Evolutionary conservation across 345 rosid species (phyloP).

Genomic region (Cardamine chenopodiifolia): DNA sequence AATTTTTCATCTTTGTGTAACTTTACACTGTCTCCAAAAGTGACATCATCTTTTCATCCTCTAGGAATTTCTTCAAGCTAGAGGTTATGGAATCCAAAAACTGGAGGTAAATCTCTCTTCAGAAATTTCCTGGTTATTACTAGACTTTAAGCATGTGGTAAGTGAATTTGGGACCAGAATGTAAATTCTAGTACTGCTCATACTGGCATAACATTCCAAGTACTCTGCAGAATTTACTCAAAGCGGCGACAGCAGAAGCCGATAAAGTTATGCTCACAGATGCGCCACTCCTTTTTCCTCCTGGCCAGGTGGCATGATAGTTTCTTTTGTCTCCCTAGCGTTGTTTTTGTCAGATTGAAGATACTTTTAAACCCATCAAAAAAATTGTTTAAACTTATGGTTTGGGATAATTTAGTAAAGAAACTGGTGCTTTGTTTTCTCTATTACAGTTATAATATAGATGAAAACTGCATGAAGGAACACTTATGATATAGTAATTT

Average conservation of each 20-base stretch:
- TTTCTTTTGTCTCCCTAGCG: conserved; percentile 3
- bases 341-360: background rate
- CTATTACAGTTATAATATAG: background rate
- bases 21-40: background rate
- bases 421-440: background rate
- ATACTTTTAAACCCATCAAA: background rate
- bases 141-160: background rate
- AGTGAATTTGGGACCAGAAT: background rate
- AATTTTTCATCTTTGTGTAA: conserved; percentile 9
- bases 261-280: conserved; percentile 92
- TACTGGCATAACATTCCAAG: conserved; percentile 29
- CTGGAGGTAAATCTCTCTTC: conserved; percentile 57
- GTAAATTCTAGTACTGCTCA: conserved; percentile 9
- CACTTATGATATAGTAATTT: background rate
- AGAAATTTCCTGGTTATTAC: background rate
- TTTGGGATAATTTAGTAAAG: background rate
- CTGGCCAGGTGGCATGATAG: conserved; percentile 72
- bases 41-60: conserved; percentile 33
- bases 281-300: conserved; percentile 88
- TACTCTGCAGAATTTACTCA: conserved; percentile 59
- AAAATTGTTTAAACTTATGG: background rate
- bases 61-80: conserved; percentile 65
- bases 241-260: conserved; percentile 66
- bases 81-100: conserved; percentile 56
- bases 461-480: background rate